These are phyloP conservation scores for Suhomyces sp. DNA, from an alignment of 805 yeast genomes.

Conservation along the genomic window DNA sequence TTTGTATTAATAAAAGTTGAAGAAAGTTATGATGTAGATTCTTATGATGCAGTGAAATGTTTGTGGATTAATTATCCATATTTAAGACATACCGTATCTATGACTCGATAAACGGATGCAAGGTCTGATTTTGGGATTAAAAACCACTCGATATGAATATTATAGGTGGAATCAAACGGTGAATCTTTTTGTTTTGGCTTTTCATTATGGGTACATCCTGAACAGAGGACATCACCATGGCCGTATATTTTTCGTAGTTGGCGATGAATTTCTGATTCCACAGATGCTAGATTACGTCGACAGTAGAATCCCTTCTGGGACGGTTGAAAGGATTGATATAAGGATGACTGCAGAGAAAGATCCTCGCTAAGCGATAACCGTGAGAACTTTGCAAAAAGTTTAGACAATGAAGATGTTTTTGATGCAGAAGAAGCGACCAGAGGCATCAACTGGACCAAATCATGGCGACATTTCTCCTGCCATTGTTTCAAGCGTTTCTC, in stretches of 20 bases:
- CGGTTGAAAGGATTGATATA: constrained; percentile 1
- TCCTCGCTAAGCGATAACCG: no score
- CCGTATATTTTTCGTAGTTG: constrained; percentile 42
- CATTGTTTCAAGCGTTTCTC: constrained; percentile 47
- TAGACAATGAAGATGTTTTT: no score
- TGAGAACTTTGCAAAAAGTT: no score
- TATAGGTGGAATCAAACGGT: constrained; percentile 22
- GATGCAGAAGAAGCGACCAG: no score
- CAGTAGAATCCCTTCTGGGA: constrained; percentile 37
- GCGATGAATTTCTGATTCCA: constrained; percentile 46
- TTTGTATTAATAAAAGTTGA: constrained; percentile 4
- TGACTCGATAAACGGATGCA: constrained; percentile 26
- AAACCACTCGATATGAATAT: constrained; percentile 57
- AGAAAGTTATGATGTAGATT: no score
- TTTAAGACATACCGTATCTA: constrained; percentile 24
- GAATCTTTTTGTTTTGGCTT: no score
- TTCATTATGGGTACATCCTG: constrained; percentile 34
- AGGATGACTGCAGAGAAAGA: no score
- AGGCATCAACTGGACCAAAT: constrained; percentile 32
- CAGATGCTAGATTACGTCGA: constrained; percentile 24
- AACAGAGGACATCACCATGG: constrained; percentile 48
- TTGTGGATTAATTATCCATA: no score
- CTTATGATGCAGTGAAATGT: no score
- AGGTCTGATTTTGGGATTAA: constrained; percentile 47
- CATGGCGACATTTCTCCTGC: constrained; percentile 51